Evolutionary conservation across 768 basidiomycete species (phyloP).

Genomic region (Panellus pusillus): DNA sequence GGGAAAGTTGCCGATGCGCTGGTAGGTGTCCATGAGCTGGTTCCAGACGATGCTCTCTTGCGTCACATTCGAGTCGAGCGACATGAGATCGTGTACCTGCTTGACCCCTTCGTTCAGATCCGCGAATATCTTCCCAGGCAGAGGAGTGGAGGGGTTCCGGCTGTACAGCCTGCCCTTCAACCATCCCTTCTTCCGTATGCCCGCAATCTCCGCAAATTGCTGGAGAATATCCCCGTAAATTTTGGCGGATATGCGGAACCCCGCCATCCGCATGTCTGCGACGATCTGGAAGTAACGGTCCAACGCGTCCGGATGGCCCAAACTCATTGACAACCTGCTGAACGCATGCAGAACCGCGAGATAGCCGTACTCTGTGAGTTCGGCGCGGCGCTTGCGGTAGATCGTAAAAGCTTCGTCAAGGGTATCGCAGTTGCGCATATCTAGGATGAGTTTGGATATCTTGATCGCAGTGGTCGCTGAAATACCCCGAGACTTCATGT

Average conservation of each 20-base stretch:
- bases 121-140: slow-evolving; percentile 2
- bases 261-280: slow-evolving; percentile 73
- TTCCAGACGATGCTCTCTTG: slow-evolving; percentile 70
- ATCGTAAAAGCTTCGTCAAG: slow-evolving; percentile 61
- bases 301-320: slow-evolving; percentile 16
- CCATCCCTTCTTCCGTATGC: slow-evolving; percentile 5
- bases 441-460: slow-evolving; percentile 57
- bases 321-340: slow-evolving; percentile 53
- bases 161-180: not conserved
- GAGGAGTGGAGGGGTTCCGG: not conserved
- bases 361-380: slow-evolving; percentile 61
- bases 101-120: slow-evolving; percentile 13
- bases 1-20: slow-evolving; percentile 67
- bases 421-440: slow-evolving; percentile 61
- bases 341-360: slow-evolving; percentile 63
- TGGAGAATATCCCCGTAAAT: slow-evolving; percentile 71
- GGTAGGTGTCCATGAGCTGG: slow-evolving; percentile 87
- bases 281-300: slow-evolving; percentile 72
- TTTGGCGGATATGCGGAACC: slow-evolving; percentile 53
- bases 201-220: slow-evolving; percentile 49
- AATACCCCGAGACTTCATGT: slow-evolving; percentile 60
- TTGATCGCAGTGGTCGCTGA: slow-evolving; percentile 44
- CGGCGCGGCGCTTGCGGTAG: slow-evolving; percentile 48
- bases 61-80: slow-evolving; percentile 49
- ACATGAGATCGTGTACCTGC: slow-evolving; percentile 35